phyloP scores from a whole-genome alignment of 192 early-diverging fungal genomes.

The Anaeromyces robustus region DNA sequence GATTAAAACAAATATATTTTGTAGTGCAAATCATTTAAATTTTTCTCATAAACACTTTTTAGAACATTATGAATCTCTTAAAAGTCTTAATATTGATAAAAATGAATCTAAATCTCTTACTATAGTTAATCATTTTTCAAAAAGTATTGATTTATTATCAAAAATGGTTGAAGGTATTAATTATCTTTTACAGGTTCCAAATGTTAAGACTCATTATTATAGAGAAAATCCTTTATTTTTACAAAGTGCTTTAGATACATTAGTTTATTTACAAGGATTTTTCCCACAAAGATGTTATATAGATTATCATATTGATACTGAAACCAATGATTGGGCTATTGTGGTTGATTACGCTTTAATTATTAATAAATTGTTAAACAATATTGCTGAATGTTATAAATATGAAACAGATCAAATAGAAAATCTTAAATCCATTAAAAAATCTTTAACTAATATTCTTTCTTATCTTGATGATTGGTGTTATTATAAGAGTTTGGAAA shows the following conservation, averaged over 20 bases:
- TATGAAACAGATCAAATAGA: background rate
- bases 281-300: background rate
- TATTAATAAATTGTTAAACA: background rate
- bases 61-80: background rate
- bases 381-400: background rate
- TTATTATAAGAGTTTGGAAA: background rate
- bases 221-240: background rate
- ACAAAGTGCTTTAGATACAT: background rate
- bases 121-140: background rate
- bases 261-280: background rate
- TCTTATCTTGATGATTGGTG: background rate
- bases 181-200: background rate
- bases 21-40: background rate
- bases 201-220: background rate
- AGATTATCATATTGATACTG: background rate
- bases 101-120: background rate
- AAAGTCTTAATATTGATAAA: background rate
- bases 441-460: background rate
- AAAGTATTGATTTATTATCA: background rate
- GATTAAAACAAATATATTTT: background rate
- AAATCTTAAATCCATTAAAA: background rate
- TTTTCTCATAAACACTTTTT: background rate
- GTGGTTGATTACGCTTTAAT: background rate
- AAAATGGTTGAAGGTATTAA: background rate
- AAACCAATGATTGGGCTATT: background rate